Evolutionary conservation across 768 basidiomycete species (phyloP).

Genomic region (Hebeloma cylindrosporum): DNA sequence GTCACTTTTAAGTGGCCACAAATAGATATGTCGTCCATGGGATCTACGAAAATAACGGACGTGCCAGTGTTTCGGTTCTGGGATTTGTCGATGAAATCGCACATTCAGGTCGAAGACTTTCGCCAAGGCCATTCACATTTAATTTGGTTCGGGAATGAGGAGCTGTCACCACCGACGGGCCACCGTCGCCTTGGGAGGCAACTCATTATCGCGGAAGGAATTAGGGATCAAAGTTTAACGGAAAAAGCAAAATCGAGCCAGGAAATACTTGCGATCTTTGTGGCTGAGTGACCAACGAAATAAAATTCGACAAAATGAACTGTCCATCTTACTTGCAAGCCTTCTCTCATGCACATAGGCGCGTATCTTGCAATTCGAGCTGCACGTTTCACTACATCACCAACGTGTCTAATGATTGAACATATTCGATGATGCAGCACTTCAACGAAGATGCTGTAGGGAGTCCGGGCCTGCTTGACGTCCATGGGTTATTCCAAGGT

Average conservation of each 20-base stretch:
- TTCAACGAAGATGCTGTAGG: no score
- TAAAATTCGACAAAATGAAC: no score
- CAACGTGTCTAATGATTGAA: no score
- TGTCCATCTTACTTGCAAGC: no score
- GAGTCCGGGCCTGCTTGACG: no score
- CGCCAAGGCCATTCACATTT: constrained; percentile 9
- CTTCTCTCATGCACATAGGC: no score
- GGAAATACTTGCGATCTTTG: not conserved
- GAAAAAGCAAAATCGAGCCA: not conserved
- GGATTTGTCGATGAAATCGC: constrained; percentile 41
- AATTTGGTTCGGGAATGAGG: not conserved
- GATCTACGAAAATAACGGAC: constrained; percentile 41
- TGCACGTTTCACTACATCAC: no score
- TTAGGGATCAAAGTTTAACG: constrained; percentile 2
- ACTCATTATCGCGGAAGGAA: constrained; percentile 14
- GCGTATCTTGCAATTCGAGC: no score
- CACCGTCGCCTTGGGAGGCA: constrained; percentile 12
- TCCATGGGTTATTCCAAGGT: no score
- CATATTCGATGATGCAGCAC: no score
- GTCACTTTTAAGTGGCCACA: constrained; percentile 2
- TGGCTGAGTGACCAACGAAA: no score
- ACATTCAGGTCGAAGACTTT: constrained; percentile 24
- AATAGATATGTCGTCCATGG: constrained; percentile 14
- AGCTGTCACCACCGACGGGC: constrained; percentile 3
- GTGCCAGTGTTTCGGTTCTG: constrained; percentile 22